phyloP scores from a whole-genome alignment of 2,329 filamentous ascomycete species.

The Basipetospora chlamydospora region DNA sequence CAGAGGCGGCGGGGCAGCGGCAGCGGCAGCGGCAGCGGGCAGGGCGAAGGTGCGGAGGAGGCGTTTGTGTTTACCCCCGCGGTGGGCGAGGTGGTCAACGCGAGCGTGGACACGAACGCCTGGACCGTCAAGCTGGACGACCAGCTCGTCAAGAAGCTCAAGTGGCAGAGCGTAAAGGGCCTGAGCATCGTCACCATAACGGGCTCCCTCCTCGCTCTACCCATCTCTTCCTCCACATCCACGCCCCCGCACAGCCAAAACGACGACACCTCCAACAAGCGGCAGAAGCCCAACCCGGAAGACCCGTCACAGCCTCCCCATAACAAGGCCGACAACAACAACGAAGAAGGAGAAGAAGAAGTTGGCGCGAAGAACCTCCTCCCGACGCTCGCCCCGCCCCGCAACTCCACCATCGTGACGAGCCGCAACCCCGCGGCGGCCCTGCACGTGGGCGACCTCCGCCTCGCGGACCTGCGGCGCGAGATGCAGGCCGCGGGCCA shows the following conservation, averaged over 20 bases:
- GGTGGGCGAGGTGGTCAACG: conserved; percentile 63
- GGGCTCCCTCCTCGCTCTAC: conserved; percentile 29
- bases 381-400: conserved; percentile 10
- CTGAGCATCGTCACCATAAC: conserved; percentile 88
- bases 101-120: conserved; percentile 92
- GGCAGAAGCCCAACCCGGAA: conserved; percentile 24
- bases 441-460: conserved; percentile 84
- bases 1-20: conserved; percentile 28
- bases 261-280: conserved; percentile 30
- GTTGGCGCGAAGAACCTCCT: not conserved
- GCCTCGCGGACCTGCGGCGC: conserved; percentile 74
- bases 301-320: too few relatives aligned
- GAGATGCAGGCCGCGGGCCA: conserved; percentile 73
- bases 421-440: conserved; percentile 55
- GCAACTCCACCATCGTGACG: conserved; percentile 24
- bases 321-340: too few relatives aligned
- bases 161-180: conserved; percentile 88
- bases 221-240: conserved; percentile 17
- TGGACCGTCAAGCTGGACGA: conserved; percentile 91
- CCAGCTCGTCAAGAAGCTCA: conserved; percentile 67
- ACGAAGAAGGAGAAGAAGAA: conserved; percentile 4
- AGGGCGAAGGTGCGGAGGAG: conserved; percentile 44
- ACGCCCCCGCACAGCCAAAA: conserved; percentile 22
- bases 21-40: not conserved
- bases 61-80: conserved; percentile 77